Evolutionary conservation across 108 stramenopile genomes (phyloP).

Genomic region (Nannochloropsis oceanica): DNA sequence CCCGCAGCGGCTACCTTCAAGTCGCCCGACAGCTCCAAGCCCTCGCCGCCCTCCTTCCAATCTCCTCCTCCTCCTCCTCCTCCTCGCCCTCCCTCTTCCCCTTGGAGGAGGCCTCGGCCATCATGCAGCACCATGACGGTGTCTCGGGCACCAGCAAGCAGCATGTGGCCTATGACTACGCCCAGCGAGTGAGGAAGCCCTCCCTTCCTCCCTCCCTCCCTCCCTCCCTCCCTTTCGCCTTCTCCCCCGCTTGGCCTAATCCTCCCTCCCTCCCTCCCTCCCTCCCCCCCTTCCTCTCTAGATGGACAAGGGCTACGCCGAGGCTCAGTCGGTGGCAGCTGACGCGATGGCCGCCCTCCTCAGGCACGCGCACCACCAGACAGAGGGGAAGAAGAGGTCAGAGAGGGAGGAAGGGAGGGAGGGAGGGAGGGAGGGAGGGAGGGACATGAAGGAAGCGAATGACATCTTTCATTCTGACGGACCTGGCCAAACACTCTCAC

Average conservation of each 20-base stretch:
- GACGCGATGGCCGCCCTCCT: no score
- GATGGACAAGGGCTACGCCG: no score
- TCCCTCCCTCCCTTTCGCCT: neutral
- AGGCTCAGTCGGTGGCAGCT: no score
- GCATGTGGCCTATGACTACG: conserved; percentile 16
- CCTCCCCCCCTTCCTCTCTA: neutral
- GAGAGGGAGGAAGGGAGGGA: no score
- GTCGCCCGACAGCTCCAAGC: conserved; percentile 15
- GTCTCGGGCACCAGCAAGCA: conserved; percentile 15
- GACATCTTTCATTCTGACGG: no score
- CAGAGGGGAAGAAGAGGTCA: no score
- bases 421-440: no score
- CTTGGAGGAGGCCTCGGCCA: conserved; percentile 7
- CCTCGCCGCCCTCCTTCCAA: neutral
- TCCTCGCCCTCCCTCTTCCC: neutral
- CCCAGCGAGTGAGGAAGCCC: conserved; percentile 1
- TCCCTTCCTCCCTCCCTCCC: neutral
- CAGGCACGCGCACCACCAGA: no score
- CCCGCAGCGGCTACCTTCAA: conserved; percentile 2
- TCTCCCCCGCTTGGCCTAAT: no score
- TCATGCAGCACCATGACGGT: conserved; percentile 15
- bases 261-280: neutral
- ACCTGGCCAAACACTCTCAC: no score
- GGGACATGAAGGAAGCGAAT: no score
- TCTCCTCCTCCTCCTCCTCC: neutral